Base-by-base conservation (phyloP, 192 early-diverging fungal species). In the Mortierella antarctica region DNA sequence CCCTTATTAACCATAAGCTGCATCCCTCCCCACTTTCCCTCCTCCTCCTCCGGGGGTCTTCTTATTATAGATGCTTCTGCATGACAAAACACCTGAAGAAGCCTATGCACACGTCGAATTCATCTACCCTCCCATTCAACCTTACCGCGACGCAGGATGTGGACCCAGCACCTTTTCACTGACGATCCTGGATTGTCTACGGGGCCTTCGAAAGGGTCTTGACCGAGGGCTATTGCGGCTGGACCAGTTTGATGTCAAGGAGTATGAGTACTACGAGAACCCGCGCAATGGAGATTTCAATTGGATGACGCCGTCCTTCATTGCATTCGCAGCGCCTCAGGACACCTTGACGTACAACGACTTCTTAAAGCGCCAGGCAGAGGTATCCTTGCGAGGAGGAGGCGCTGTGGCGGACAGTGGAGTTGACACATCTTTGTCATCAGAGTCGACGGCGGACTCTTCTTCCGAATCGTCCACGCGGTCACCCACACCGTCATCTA, bases 261-360 rank as follows among this genome's bases (percentile, higher is more conserved):
- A 93, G 68, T 93, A 93, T 76, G 92, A 93, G 76, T 88, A 90
- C 50, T 91, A 91, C 71, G 92, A 93, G 65, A 75, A 76, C 18
- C 90, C 92, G 18, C 85, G 87, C 57, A 89, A 92, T 65, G 92
- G 92, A 5, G 92, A 93, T 57, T 86, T 92, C 46, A 93, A 93
- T 65, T 93, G 92, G 91, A 86, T 93, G 40, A 89, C 89, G 13
- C 84, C 87, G 46, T 90, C 89, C 69, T 93, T 93, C 59, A 81
- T 93, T n/a, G 92, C 92, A 0, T 82, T 93, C 59, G 92, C 92
- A 2, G 81, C 70, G 13, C 92, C 92, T 2, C 83, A 85, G 39
- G 92, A 93, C 59, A 83, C 87, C 42, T 69, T 85, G 13, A 74
- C 79, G 6, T 64, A 51, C 15, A 23, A 12, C 15, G 55, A 51